Evolutionary conservation across 1,139 yeast species (phyloP).

Genomic region (Saccharomycopsis phalli): DNA sequence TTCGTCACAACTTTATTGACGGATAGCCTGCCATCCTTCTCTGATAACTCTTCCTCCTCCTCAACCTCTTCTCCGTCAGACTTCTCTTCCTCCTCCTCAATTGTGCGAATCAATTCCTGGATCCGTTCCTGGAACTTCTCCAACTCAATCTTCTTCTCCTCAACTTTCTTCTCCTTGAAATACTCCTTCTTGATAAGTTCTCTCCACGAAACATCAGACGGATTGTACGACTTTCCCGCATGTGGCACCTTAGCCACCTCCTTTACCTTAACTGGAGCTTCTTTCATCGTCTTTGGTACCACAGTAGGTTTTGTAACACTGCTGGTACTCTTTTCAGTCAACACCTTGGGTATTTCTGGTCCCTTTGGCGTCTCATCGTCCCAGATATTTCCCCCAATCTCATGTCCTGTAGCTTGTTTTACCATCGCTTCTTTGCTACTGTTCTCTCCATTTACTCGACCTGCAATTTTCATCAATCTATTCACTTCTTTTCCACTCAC

Average conservation of each 20-base stretch:
- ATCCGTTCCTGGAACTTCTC: conserved; percentile 57
- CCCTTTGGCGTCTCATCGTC: conserved; percentile 27
- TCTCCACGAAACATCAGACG: conserved; percentile 80
- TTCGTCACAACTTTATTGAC: conserved; percentile 60
- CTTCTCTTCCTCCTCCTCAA: conserved; percentile 45
- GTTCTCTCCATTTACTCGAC: conserved; percentile 54
- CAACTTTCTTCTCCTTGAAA: conserved; percentile 55
- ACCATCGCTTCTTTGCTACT: conserved; percentile 40
- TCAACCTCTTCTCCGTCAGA: conserved; percentile 38
- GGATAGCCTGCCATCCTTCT: conserved; percentile 41
- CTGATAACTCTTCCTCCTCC: conserved; percentile 31
- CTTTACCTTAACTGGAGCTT: conserved; percentile 43
- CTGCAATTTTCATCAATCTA: conserved; percentile 69
- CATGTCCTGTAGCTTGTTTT: conserved; percentile 47
- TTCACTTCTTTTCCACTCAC: conserved; percentile 61
- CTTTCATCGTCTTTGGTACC: conserved; percentile 49
- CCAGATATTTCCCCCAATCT: conserved; percentile 62
- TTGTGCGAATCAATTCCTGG: conserved; percentile 50
- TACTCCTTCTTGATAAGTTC: conserved; percentile 59
- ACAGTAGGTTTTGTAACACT: conserved; percentile 45
- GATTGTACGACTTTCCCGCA: conserved; percentile 91
- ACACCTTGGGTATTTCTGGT: conserved; percentile 31
- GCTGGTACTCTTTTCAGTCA: conserved; percentile 35
- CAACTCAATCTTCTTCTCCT: conserved; percentile 50
- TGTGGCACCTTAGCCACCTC: conserved; percentile 50